Conservation (phyloP, 148 eudicot genomes). For the Chenopodium formosanum region DNA sequence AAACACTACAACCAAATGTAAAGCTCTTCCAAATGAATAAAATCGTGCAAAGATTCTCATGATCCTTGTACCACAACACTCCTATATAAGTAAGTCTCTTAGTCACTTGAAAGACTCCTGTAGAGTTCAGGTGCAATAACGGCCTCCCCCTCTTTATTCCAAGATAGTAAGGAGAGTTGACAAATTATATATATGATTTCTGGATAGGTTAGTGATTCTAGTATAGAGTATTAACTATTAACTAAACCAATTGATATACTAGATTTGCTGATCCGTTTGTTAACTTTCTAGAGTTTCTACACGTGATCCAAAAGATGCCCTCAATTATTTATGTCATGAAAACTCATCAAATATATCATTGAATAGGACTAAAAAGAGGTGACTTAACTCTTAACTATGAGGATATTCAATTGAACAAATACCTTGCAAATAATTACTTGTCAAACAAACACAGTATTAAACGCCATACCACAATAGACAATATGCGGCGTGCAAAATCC, state of each 20-base stretch:
- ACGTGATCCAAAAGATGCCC: background rate
- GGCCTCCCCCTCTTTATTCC: background rate
- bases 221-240: background rate
- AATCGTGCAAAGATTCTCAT: background rate
- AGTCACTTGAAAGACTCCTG: background rate
- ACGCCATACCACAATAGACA: constrained; percentile 74
- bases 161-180: background rate
- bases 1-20: background rate
- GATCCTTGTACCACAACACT: background rate
- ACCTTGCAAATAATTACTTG: background rate
- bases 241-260: background rate
- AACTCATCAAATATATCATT: background rate
- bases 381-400: background rate
- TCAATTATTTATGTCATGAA: background rate
- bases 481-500: constrained; percentile 69
- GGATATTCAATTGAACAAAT: background rate
- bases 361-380: background rate
- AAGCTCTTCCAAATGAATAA: background rate
- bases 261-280: background rate
- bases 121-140: background rate
- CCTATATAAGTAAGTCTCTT: background rate
- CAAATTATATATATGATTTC: too few species aligned
- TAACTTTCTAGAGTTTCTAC: too few species aligned
- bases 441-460: constrained; percentile 9
- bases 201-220: background rate